Percentiles rank a stretch among this genome's conserved stretches.
phyloP scores from a whole-genome alignment of 2,329 filamentous ascomycete genomes.

The Penicillium olsonii region DNA sequence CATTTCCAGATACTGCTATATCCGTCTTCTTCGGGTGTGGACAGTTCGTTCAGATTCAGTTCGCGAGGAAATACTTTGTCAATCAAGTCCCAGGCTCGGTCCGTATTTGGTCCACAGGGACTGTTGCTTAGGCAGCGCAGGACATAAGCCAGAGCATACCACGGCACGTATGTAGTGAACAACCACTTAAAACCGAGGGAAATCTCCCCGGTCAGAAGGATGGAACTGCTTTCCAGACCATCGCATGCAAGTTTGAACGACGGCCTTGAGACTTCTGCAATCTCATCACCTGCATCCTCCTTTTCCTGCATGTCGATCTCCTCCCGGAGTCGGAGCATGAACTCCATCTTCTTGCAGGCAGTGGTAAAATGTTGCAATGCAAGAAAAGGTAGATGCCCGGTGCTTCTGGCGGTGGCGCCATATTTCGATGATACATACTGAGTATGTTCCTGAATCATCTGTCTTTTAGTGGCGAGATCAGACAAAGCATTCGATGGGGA shows the following conservation, averaged over 20 bases:
- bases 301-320: conserved; percentile 13
- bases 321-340: conserved; percentile 17
- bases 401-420: background rate
- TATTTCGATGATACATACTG: conserved; percentile 12
- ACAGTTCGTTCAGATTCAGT: conserved; percentile 1
- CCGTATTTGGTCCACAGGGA: conserved; percentile 9
- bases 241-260: conserved; percentile 21
- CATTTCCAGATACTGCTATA: conserved; percentile 13
- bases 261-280: conserved; percentile 7
- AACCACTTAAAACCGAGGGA: conserved; percentile 19
- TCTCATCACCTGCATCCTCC: background rate
- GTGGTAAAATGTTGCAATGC: conserved; percentile 17
- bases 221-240: conserved; percentile 11
- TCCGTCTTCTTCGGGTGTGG: conserved; percentile 10
- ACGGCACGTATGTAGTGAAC: conserved; percentile 21
- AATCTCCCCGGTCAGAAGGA: conserved; percentile 10
- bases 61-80: conserved; percentile 15
- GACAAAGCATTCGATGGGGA: conserved; percentile 7
- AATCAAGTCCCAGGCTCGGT: conserved; percentile 17
- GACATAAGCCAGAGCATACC: conserved; percentile 24
- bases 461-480: conserved; percentile 9
- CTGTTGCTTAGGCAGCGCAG: conserved; percentile 18
- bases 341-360: conserved; percentile 17
- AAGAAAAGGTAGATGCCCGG: conserved; percentile 5
- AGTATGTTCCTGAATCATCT: conserved; percentile 11